Conservation (phyloP, 176 grass and related monocot genomes). For the Musa troglodytarum region DNA sequence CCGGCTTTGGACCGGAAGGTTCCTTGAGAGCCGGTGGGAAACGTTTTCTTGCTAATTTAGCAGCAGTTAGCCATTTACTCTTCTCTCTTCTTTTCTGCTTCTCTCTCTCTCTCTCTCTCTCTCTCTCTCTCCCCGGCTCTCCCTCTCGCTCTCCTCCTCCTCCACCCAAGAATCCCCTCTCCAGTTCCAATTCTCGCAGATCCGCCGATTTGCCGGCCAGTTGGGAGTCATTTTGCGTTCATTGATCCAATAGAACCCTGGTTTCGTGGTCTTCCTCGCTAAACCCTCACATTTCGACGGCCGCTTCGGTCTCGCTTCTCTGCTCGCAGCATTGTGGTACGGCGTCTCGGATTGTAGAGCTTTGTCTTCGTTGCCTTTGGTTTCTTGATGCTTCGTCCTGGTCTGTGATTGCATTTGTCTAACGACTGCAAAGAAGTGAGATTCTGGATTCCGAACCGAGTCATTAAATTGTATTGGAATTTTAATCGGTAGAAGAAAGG, state of each 20-base stretch:
- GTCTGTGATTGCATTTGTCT: neutral
- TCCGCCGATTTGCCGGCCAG: neutral
- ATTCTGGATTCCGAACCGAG: neutral
- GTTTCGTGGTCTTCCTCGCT: neutral
- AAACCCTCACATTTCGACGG: neutral
- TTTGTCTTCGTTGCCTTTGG: neutral
- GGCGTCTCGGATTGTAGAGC: neutral
- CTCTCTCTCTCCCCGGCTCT: neutral
- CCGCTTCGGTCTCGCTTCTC: neutral
- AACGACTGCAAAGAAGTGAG: neutral
- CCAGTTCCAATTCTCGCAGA: neutral
- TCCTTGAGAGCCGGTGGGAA: neutral
- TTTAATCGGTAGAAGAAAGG: neutral
- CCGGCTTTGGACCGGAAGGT: neutral
- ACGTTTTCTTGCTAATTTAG: neutral
- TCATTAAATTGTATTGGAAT: neutral
- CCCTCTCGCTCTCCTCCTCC: neutral
- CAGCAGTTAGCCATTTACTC: conserved; percentile 6
- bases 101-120: neutral
- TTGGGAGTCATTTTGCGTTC: neutral
- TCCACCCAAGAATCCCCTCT: neutral
- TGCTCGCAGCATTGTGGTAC: neutral
- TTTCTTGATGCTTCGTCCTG: neutral
- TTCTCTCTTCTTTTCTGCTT: neutral
- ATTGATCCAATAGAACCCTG: neutral